phyloP scores from a whole-genome alignment of 331 rosid genomes.

The Rosa hybrid region DNA sequence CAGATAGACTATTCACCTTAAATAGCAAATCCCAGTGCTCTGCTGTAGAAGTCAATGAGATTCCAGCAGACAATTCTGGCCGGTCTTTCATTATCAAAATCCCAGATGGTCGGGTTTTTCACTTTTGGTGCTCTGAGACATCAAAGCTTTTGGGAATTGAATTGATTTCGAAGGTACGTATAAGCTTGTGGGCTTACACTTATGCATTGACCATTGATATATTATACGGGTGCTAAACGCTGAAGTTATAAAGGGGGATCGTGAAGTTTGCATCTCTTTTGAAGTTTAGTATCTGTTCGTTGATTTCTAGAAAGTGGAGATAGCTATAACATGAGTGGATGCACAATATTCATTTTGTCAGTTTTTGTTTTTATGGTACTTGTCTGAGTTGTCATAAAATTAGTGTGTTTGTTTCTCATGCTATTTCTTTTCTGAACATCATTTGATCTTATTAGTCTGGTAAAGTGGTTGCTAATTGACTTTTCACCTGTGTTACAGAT shows the following conservation, averaged over 20 bases:
- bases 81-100: slow-evolving; percentile 64
- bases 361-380: neutral
- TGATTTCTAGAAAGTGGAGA: neutral
- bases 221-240: neutral
- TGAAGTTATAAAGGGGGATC: neutral
- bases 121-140: slow-evolving; percentile 95
- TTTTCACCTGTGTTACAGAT: slow-evolving; percentile 44
- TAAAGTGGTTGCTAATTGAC: slow-evolving; percentile 8
- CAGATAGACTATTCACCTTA: slow-evolving; percentile 60
- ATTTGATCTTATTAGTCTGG: neutral
- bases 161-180: slow-evolving; percentile 69
- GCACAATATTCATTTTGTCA: neutral
- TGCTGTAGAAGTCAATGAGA: slow-evolving; percentile 61
- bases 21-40: slow-evolving; percentile 51
- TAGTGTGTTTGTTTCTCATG: neutral
- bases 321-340: neutral
- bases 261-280: neutral
- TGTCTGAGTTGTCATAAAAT: neutral
- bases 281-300: neutral
- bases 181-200: too few relatives aligned
- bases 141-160: slow-evolving; percentile 89
- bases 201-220: neutral
- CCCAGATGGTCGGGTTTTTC: slow-evolving; percentile 46
- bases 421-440: neutral
- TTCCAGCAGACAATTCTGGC: slow-evolving; percentile 67